These are phyloP conservation scores for Bocquillonia castaneifolia DNA, from an alignment of 441 rosid genomes.

Conservation along the genomic window DNA sequence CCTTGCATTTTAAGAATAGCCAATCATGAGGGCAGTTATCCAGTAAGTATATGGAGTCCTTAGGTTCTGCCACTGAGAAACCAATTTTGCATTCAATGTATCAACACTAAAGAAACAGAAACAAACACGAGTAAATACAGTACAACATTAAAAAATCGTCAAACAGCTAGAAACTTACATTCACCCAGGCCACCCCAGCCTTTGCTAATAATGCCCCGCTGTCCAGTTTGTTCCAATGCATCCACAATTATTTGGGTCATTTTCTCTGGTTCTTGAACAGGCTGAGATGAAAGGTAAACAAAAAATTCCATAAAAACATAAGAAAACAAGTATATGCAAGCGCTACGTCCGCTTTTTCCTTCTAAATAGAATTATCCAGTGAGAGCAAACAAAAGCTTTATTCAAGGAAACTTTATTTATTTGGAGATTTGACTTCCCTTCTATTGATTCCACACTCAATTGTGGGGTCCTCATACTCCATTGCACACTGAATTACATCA, in stretches of 20 bases:
- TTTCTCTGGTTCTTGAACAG: constrained; percentile 85
- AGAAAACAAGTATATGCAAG: not conserved
- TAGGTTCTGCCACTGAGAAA: constrained; percentile 74
- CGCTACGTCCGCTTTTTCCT: too few species aligned
- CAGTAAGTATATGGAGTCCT: constrained; percentile 67
- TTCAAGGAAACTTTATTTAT: not conserved
- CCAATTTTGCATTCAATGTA: constrained; percentile 18
- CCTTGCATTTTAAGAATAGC: constrained; percentile 89
- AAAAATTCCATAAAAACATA: not conserved
- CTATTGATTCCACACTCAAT: not conserved
- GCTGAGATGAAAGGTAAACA: constrained; percentile 41
- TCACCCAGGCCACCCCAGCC: constrained; percentile 99
- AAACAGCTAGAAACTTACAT: constrained; percentile 40
- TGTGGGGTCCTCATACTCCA: not conserved
- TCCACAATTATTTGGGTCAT: constrained; percentile 85
- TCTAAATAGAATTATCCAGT: too few species aligned
- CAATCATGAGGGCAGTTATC: constrained; percentile 95
- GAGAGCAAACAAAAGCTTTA: not conserved
- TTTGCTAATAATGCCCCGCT: constrained; percentile 94
- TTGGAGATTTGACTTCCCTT: not conserved
- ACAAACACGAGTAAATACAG: not conserved
- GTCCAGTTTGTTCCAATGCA: constrained; percentile 74
- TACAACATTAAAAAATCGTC: constrained; percentile 5
- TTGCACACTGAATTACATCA: not conserved
- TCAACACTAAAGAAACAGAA: not conserved